Conservation (phyloP, 2,329 filamentous ascomycete genomes). For the Aureobasidium sp. region DNA sequence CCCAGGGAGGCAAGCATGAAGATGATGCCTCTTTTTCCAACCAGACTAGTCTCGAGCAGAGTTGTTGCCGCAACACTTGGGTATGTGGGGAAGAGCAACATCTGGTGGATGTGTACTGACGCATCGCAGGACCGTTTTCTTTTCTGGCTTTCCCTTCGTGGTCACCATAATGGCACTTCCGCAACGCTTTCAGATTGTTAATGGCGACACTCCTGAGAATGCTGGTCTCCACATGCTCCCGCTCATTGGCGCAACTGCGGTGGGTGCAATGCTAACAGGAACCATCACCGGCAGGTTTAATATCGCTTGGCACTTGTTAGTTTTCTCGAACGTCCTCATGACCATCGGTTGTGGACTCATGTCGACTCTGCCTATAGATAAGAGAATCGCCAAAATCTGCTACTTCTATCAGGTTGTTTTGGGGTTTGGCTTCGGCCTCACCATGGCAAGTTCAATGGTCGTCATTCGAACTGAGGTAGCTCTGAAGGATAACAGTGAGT, state of each 20-base stretch:
- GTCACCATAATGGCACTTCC: constrained; percentile 20
- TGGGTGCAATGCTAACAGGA: constrained; percentile 7
- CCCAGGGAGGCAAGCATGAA: not conserved
- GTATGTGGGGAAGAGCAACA: not conserved
- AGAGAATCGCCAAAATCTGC: not conserved
- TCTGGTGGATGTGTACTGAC: not conserved
- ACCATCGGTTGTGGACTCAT: constrained; percentile 10
- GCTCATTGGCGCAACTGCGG: constrained; percentile 5
- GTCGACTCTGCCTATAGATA: not conserved
- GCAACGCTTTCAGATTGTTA: constrained; percentile 18
- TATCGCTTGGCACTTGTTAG: constrained; percentile 6
- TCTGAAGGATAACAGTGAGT: constrained; percentile 11
- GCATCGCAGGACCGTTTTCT: constrained; percentile 6
- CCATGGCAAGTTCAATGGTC: constrained; percentile 9
- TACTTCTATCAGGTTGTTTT: constrained; percentile 1
- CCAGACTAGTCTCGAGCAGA: not conserved
- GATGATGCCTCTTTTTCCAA: constrained; percentile 15
- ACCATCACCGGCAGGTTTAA: constrained; percentile 10
- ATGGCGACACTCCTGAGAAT: constrained; percentile 6
- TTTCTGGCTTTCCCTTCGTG: constrained; percentile 19
- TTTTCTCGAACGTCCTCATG: constrained; percentile 6
- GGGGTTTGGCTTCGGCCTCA: not conserved
- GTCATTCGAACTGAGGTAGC: constrained; percentile 10
- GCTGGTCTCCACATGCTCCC: constrained; percentile 20
- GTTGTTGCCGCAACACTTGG: constrained; percentile 14